phyloP scores from a whole-genome alignment of 225 moss, liverwort and hornwort species.

The Sphagnum contortum region DNA sequence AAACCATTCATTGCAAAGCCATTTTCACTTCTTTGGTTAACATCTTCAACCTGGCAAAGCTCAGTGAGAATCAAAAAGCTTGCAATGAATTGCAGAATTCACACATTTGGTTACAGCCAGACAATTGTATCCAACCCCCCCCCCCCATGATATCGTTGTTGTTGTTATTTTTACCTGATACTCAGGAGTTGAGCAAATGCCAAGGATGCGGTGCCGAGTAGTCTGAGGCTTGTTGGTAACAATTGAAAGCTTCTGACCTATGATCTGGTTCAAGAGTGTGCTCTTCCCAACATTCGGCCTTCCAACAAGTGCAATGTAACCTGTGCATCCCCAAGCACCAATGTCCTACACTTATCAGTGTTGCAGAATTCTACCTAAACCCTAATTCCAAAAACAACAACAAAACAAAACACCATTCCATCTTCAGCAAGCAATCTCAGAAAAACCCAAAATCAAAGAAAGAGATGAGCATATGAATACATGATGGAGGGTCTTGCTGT shows the following conservation, averaged over 20 bases:
- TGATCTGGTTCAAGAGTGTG: conserved; percentile 78
- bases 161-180: conserved; percentile 37
- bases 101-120: no score
- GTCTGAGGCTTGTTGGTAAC: conserved; percentile 84
- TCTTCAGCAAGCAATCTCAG: not conserved
- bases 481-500: no score
- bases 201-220: conserved; percentile 88
- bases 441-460: not conserved
- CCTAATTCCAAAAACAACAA: not conserved
- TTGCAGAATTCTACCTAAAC: no score
- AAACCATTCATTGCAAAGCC: no score
- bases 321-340: conserved; percentile 14
- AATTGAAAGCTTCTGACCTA: conserved; percentile 82
- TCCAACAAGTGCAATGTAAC: conserved; percentile 81
- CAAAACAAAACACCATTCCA: not conserved
- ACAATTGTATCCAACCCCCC: no score
- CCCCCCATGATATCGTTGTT: no score
- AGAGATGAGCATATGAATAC: not conserved
- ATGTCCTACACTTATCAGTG: no score
- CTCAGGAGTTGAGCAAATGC: conserved; percentile 66
- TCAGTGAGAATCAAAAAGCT: no score
- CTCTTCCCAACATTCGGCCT: conserved; percentile 90
- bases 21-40: no score
- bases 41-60: no score
- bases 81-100: no score